Evolutionary conservation across 768 basidiomycete species (phyloP).

Genomic region (Russula brevipes): DNA sequence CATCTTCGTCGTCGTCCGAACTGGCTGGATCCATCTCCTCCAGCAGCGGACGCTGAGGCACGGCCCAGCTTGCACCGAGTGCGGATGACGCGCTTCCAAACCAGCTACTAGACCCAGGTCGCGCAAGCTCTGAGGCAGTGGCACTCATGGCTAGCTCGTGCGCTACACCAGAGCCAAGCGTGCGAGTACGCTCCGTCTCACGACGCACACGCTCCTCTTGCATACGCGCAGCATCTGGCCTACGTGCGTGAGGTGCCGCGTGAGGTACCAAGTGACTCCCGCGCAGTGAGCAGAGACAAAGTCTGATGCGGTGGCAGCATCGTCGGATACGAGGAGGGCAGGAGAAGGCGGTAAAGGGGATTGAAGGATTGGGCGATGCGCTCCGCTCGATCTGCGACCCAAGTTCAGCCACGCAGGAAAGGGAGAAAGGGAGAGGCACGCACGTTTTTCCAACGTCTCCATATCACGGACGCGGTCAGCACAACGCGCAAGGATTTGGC

Average conservation of each 20-base stretch:
- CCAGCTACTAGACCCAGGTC: conserved; percentile 48
- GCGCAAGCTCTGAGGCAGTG: conserved; percentile 38
- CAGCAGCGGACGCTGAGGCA: conserved; percentile 34
- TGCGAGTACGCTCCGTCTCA: conserved; percentile 76
- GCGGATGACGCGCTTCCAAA: conserved; percentile 42
- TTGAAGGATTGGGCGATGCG: conserved; percentile 59
- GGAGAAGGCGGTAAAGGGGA: conserved; percentile 69
- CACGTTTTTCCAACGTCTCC: conserved; percentile 87
- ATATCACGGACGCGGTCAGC: conserved; percentile 83
- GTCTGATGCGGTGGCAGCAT: conserved; percentile 55
- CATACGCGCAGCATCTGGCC: conserved; percentile 75
- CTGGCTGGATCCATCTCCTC: conserved; percentile 42
- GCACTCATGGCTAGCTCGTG: conserved; percentile 51
- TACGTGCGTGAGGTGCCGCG: conserved; percentile 69
- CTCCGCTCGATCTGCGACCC: conserved; percentile 55
- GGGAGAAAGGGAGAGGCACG: conserved; percentile 32
- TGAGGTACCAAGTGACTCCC: conserved; percentile 90
- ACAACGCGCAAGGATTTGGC: conserved; percentile 79
- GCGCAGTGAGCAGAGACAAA: conserved; percentile 85
- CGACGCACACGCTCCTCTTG: conserved; percentile 93
- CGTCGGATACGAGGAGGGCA: conserved; percentile 54
- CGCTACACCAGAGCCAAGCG: conserved; percentile 75
- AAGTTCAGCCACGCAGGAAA: conserved; percentile 20
- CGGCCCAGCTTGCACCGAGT: conserved; percentile 42
- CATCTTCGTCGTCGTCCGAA: conserved; percentile 62